These are phyloP conservation scores for Globisporangium orthogonon DNA, from an alignment of 352 stramenopile species.

Conservation along the genomic window DNA sequence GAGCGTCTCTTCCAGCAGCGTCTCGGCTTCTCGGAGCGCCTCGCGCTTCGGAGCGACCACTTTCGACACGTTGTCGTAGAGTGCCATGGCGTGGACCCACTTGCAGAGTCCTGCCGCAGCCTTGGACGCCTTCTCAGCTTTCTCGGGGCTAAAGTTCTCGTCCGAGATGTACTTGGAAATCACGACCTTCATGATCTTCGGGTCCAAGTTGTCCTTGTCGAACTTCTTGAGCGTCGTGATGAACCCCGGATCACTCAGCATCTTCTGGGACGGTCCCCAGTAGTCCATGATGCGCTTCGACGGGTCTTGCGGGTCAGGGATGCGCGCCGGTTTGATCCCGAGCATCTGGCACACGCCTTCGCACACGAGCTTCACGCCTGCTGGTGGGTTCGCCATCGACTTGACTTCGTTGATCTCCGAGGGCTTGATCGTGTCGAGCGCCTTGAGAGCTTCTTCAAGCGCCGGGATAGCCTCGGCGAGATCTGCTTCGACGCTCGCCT, in stretches of 20 bases:
- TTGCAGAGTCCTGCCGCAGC: slow-evolving; percentile 90
- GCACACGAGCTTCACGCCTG: slow-evolving; percentile 91
- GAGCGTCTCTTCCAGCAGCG: slow-evolving; percentile 86
- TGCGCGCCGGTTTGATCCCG: slow-evolving; percentile 88
- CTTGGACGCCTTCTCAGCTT: slow-evolving; percentile 90
- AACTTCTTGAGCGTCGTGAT: slow-evolving; percentile 91
- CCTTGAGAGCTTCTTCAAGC: slow-evolving; percentile 90
- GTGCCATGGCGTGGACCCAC: slow-evolving; percentile 91
- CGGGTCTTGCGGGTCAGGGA: slow-evolving; percentile 88
- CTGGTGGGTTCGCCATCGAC: slow-evolving; percentile 89
- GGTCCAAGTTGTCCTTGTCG: slow-evolving; percentile 85
- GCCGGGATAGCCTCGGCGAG: slow-evolving; percentile 91
- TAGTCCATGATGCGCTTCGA: slow-evolving; percentile 94
- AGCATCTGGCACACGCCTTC: slow-evolving; percentile 94
- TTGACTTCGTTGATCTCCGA: slow-evolving; percentile 93
- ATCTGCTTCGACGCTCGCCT: slow-evolving; percentile 83
- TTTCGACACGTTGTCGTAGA: slow-evolving; percentile 92
- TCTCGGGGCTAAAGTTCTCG: slow-evolving; percentile 89
- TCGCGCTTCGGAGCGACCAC: slow-evolving; percentile 91
- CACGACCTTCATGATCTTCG: slow-evolving; percentile 88
- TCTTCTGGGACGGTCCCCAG: slow-evolving; percentile 91
- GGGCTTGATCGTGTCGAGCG: slow-evolving; percentile 90
- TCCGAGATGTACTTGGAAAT: slow-evolving; percentile 88
- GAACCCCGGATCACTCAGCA: slow-evolving; percentile 90
- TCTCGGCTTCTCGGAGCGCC: slow-evolving; percentile 76